Evolutionary conservation across 2,329 filamentous ascomycete genomes (phyloP).

Genomic region (Penicillium olsonii): DNA sequence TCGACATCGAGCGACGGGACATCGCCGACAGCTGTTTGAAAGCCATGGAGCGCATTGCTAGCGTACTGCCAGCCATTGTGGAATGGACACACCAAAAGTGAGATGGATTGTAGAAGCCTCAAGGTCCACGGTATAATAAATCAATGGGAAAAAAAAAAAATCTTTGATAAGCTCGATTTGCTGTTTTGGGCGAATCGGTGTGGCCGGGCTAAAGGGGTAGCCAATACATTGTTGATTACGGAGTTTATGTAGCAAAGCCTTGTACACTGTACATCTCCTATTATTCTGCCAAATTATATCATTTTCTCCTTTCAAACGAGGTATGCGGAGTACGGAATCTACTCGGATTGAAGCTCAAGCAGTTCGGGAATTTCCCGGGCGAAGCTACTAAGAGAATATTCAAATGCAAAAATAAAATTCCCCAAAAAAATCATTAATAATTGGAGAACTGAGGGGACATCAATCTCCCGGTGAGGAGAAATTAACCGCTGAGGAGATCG

Average conservation of each 20-base stretch:
- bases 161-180: slow-evolving; percentile 22
- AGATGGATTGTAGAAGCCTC: slow-evolving; percentile 11
- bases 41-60: slow-evolving; percentile 37
- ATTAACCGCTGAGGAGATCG: slow-evolving; percentile 21
- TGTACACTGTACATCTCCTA: slow-evolving; percentile 7
- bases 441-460: slow-evolving; percentile 26
- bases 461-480: slow-evolving; percentile 24
- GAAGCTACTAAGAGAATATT: background rate
- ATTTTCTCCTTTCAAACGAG: background rate
- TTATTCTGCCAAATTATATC: background rate
- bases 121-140: slow-evolving; percentile 8
- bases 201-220: slow-evolving; percentile 18
- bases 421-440: slow-evolving; percentile 12
- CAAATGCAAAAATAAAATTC: slow-evolving; percentile 1
- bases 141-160: slow-evolving; percentile 18
- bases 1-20: slow-evolving; percentile 40
- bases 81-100: slow-evolving; percentile 24
- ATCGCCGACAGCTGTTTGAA: slow-evolving; percentile 38
- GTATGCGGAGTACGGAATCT: background rate
- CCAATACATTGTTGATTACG: slow-evolving; percentile 10
- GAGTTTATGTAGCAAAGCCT: background rate
- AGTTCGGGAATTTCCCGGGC: background rate
- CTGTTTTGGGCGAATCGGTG: slow-evolving; percentile 43
- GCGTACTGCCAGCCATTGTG: slow-evolving; percentile 39
- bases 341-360: background rate